Percentiles rank a stretch among this genome's conserved stretches.
Evolutionary conservation across 2,329 filamentous ascomycete genomes (phyloP).

Genomic region (Penicillium sp.): DNA sequence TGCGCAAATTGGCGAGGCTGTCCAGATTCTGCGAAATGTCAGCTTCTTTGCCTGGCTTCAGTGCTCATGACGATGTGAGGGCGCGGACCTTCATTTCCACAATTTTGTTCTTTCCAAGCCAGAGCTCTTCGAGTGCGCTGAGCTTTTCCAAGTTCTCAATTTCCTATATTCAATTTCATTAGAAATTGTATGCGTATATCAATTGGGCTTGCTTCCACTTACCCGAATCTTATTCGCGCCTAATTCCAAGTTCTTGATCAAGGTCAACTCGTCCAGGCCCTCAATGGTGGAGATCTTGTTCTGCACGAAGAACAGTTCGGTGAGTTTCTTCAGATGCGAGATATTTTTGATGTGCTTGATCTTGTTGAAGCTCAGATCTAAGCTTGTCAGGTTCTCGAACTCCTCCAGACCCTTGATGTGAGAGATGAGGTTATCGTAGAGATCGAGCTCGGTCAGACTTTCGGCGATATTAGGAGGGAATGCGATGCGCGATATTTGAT

Average conservation of each 20-base stretch:
- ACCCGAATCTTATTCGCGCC: slow-evolving; percentile 85
- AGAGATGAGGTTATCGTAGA: slow-evolving; percentile 94
- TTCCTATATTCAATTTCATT: slow-evolving; percentile 49
- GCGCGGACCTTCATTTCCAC: slow-evolving; percentile 67
- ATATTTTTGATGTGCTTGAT: slow-evolving; percentile 97
- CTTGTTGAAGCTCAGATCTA: slow-evolving; percentile 98
- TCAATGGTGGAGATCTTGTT: slow-evolving; percentile 93
- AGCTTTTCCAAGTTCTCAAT: slow-evolving; percentile 82
- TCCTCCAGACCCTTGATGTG: slow-evolving; percentile 83
- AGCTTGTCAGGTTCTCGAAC: slow-evolving; percentile 71
- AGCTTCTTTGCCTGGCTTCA: neutral
- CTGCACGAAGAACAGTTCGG: slow-evolving; percentile 87
- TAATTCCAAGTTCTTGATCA: slow-evolving; percentile 82
- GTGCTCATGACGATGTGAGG: neutral
- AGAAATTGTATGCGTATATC: neutral
- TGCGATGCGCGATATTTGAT: slow-evolving; percentile 78
- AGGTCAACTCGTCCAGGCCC: slow-evolving; percentile 71
- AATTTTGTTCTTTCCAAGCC: slow-evolving; percentile 97
- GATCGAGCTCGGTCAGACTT: slow-evolving; percentile 79
- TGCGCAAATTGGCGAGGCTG: slow-evolving; percentile 75
- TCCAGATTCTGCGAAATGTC: slow-evolving; percentile 58
- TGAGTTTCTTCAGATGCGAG: slow-evolving; percentile 72
- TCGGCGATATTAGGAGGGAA: slow-evolving; percentile 67
- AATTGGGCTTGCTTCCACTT: slow-evolving; percentile 17
- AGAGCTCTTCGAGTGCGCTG: slow-evolving; percentile 79